phyloP scores from a whole-genome alignment of 1,139 yeast genomes.

The Diutina mesorugosa region DNA sequence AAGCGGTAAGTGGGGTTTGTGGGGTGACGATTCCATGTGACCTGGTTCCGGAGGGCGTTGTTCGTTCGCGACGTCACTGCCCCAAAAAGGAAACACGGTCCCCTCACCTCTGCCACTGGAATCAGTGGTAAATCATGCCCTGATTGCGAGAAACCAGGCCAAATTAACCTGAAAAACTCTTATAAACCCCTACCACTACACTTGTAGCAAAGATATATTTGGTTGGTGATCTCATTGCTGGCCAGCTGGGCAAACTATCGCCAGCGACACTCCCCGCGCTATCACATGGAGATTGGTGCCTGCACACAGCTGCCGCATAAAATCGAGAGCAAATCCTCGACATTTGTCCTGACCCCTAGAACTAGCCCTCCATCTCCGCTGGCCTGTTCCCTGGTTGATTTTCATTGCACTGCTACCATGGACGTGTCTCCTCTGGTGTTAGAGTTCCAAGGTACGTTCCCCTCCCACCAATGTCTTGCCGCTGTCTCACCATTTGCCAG shows the following conservation, averaged over 20 bases:
- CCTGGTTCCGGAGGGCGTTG: background rate
- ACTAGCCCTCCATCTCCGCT: background rate
- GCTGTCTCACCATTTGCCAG: background rate
- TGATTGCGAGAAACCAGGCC: too few species aligned
- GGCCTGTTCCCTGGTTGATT: background rate
- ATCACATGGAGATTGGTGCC: background rate
- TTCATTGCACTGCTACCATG: conserved; percentile 20
- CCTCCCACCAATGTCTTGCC: background rate
- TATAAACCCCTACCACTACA: too few species aligned
- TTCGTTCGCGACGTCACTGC: background rate
- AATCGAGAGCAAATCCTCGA: conserved; percentile 1
- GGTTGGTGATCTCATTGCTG: too few species aligned
- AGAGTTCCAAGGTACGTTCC: conserved; percentile 54
- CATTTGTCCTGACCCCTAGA: background rate
- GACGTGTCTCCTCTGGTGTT: conserved; percentile 46
- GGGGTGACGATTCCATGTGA: background rate
- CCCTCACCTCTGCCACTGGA: background rate
- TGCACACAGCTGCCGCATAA: background rate
- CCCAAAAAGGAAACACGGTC: background rate
- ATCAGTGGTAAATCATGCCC: too few species aligned
- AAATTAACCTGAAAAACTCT: too few species aligned
- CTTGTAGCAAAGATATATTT: too few species aligned
- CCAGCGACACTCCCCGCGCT: background rate
- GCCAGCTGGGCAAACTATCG: background rate
- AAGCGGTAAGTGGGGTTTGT: background rate